Percentiles rank a stretch among this genome's conserved stretches.
Evolutionary conservation across 2,329 filamentous ascomycete genomes (phyloP).

Genomic region (Teratosphaeria destructans): DNA sequence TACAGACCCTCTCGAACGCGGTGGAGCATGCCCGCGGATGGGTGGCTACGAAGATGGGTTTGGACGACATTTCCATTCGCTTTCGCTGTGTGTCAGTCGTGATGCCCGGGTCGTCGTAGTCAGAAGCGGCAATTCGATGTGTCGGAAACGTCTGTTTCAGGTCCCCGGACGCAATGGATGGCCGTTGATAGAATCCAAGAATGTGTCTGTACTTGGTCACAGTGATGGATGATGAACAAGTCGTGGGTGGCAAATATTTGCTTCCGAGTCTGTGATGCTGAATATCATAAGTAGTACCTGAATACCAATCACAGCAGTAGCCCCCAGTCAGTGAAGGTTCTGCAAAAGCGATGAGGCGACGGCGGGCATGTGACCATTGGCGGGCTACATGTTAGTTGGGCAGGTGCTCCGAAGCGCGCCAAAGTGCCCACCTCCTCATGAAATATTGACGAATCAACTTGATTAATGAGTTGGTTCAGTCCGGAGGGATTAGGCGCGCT

Average conservation of each 20-base stretch:
- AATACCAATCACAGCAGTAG: neutral
- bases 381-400: neutral
- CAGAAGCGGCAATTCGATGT: neutral
- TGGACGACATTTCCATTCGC: slow-evolving; percentile 51
- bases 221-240: neutral
- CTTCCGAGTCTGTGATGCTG: neutral
- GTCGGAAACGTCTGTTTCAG: neutral
- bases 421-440: neutral
- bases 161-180: neutral
- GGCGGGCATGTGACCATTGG: neutral
- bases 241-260: neutral
- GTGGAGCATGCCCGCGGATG: slow-evolving; percentile 94
- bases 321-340: neutral
- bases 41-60: slow-evolving; percentile 83
- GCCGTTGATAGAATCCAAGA: neutral
- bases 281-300: neutral
- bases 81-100: slow-evolving; percentile 3
- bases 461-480: too few species aligned
- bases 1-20: slow-evolving; percentile 80
- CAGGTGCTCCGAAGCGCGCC: neutral
- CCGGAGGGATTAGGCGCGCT: neutral
- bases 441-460: neutral
- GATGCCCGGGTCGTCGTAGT: neutral
- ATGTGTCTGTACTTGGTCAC: neutral
- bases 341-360: neutral